These are phyloP conservation scores for Penicillium alfredii DNA, from an alignment of 495 filamentous ascomycete species.

Conservation along the genomic window DNA sequence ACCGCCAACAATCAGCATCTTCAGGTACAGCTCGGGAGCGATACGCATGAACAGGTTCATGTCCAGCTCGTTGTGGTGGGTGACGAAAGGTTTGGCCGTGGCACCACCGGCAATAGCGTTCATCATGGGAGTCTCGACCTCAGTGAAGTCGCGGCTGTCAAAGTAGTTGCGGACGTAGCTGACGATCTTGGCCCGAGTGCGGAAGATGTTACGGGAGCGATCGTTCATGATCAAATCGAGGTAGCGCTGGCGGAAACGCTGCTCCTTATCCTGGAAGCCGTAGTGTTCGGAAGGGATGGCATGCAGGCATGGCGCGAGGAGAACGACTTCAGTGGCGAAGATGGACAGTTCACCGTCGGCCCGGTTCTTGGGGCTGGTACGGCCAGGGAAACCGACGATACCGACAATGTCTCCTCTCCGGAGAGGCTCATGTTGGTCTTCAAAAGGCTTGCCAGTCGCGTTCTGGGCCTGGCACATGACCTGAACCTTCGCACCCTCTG, in stretches of 20 bases:
- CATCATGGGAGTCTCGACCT: conserved; percentile 99
- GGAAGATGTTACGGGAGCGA: conserved; percentile 68
- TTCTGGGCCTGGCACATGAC: conserved; percentile 84
- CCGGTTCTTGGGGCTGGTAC: conserved; percentile 83
- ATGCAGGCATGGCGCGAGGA: conserved; percentile 88
- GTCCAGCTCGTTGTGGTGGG: conserved; percentile 89
- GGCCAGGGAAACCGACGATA: conserved; percentile 81
- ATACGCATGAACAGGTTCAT: conserved; percentile 93
- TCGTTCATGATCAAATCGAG: conserved; percentile 97
- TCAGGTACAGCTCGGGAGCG: conserved; percentile 92
- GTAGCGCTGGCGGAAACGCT: conserved; percentile 83
- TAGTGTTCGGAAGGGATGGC: conserved; percentile 88
- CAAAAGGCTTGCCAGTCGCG: conserved; percentile 58
- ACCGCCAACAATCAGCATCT: conserved; percentile 92
- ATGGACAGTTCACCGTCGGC: conserved; percentile 87
- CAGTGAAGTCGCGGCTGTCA: conserved; percentile 75
- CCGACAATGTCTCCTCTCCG: conserved; percentile 87
- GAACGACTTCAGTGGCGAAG: conserved; percentile 78
- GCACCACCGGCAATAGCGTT: conserved; percentile 92
- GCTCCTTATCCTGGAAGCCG: conserved; percentile 92
- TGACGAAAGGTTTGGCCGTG: conserved; percentile 91
- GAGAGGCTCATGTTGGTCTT: conserved; percentile 83
- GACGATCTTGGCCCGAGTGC: conserved; percentile 78
- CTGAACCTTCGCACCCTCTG: conserved; percentile 79
- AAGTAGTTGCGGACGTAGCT: conserved; percentile 82